These are phyloP conservation scores for Apophysomyces variabilis DNA, from an alignment of 371 early-diverging fungal species.

Conservation along the genomic window DNA sequence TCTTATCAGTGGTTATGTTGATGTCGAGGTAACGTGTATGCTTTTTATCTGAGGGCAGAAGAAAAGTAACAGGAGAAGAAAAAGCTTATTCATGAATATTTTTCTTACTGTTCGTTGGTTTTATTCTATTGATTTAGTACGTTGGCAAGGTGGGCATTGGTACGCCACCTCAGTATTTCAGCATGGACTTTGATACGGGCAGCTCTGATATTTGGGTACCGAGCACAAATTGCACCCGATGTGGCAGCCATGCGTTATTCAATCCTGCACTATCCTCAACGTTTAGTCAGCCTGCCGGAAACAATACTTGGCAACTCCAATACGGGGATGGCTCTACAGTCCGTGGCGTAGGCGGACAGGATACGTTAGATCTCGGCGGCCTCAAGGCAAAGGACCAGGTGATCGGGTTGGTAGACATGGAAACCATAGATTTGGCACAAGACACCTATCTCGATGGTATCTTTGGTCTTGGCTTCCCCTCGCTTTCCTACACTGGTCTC, in stretches of 20 bases:
- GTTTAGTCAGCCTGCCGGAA: slow-evolving; percentile 11
- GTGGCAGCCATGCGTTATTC: slow-evolving; percentile 34
- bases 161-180: slow-evolving; percentile 58
- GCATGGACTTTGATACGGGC: slow-evolving; percentile 61
- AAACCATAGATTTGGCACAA: slow-evolving; percentile 33
- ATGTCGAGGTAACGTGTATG: slow-evolving; percentile 36
- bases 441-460: slow-evolving; percentile 58
- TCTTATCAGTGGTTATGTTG: slow-evolving; percentile 35
- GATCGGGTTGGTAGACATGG: slow-evolving; percentile 38
- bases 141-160: slow-evolving; percentile 57
- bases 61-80: neutral
- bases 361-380: slow-evolving; percentile 46
- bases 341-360: slow-evolving; percentile 42
- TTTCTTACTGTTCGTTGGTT: neutral
- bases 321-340: slow-evolving; percentile 63
- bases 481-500: slow-evolving; percentile 38
- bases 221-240: slow-evolving; percentile 32
- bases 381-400: slow-evolving; percentile 26
- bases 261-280: slow-evolving; percentile 28
- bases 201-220: slow-evolving; percentile 62
- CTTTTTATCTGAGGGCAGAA: too few relatives aligned
- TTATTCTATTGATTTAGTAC: slow-evolving; percentile 34
- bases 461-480: slow-evolving; percentile 58
- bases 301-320: slow-evolving; percentile 35
- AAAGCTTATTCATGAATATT: too few relatives aligned